phyloP scores from a whole-genome alignment of 352 stramenopile species.

The Globisporangium acanthophoron region DNA sequence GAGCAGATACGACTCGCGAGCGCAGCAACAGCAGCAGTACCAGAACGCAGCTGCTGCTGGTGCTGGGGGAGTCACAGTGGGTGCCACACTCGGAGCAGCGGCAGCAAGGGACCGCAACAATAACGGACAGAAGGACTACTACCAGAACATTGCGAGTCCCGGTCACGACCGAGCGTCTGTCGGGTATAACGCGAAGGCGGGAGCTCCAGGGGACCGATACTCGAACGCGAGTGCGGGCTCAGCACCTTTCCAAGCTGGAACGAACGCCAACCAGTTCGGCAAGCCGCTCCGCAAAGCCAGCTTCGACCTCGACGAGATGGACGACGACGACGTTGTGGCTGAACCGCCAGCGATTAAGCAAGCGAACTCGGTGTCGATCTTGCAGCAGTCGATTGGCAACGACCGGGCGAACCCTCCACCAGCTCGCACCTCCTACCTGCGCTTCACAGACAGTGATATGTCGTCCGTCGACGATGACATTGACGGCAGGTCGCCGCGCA shows the following conservation, averaged over 20 bases:
- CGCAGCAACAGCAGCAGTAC: slow-evolving; percentile 7
- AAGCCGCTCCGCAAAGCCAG: slow-evolving; percentile 21
- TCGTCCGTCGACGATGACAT: slow-evolving; percentile 16
- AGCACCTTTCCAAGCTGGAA: slow-evolving; percentile 5
- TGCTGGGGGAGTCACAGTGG: slow-evolving; percentile 2
- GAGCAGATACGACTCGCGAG: slow-evolving; percentile 2
- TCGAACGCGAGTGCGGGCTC: slow-evolving; percentile 3
- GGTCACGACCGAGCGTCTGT: slow-evolving; percentile 1
- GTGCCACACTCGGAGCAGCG: slow-evolving; percentile 4
- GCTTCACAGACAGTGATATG: slow-evolving; percentile 17
- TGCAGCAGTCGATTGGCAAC: slow-evolving; percentile 7
- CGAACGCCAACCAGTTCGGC: slow-evolving; percentile 1
- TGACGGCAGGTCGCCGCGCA: slow-evolving; percentile 11
- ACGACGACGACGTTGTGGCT: slow-evolving; percentile 26
- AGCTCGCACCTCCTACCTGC: slow-evolving; percentile 13
- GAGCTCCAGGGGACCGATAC: background rate
- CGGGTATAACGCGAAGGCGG: slow-evolving; percentile 1
- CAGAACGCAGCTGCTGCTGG: slow-evolving; percentile 4
- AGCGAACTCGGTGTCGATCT: slow-evolving; percentile 1
- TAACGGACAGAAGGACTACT: slow-evolving; percentile 6
- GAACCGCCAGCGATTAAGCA: slow-evolving; percentile 14
- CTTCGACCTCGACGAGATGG: slow-evolving; percentile 29
- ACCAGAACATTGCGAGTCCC: slow-evolving; percentile 1
- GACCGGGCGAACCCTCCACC: background rate
- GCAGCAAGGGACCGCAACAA: slow-evolving; percentile 6